phyloP scores from a whole-genome alignment of 164 flowering plant genomes.

The Hamamelis virginiana region DNA sequence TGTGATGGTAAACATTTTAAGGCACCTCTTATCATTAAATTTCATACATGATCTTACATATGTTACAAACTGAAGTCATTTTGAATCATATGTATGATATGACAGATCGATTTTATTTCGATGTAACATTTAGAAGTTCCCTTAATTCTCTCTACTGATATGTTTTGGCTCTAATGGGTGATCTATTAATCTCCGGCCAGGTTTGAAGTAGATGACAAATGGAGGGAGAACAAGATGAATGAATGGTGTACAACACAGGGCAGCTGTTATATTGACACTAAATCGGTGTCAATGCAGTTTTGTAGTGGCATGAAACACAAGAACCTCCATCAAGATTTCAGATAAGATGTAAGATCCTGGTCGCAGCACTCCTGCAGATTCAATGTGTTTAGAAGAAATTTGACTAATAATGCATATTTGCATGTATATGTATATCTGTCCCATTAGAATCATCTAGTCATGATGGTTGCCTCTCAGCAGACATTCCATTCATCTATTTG shows the following conservation, averaged over 20 bases:
- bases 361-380: not conserved
- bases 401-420: conserved; percentile 2
- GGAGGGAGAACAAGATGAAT: conserved; percentile 12
- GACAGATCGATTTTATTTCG: too few species aligned
- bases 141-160: not conserved
- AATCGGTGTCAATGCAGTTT: conserved; percentile 11
- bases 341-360: conserved; percentile 2
- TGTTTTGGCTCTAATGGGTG: not conserved
- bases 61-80: not conserved
- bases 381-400: not conserved
- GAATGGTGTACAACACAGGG: conserved; percentile 11
- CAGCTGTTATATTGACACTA: conserved; percentile 4
- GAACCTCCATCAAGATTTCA: not conserved
- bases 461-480: not conserved
- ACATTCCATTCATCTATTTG: not conserved
- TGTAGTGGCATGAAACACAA: not conserved
- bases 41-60: not conserved
- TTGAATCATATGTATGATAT: not conserved
- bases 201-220: not conserved
- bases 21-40: not conserved
- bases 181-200: not conserved
- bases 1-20: not conserved
- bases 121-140: not conserved
- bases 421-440: conserved; percentile 14
- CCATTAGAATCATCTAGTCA: not conserved